These are phyloP conservation scores for Septoria petroselini DNA, from an alignment of 2,329 filamentous ascomycete genomes.

Conservation along the genomic window DNA sequence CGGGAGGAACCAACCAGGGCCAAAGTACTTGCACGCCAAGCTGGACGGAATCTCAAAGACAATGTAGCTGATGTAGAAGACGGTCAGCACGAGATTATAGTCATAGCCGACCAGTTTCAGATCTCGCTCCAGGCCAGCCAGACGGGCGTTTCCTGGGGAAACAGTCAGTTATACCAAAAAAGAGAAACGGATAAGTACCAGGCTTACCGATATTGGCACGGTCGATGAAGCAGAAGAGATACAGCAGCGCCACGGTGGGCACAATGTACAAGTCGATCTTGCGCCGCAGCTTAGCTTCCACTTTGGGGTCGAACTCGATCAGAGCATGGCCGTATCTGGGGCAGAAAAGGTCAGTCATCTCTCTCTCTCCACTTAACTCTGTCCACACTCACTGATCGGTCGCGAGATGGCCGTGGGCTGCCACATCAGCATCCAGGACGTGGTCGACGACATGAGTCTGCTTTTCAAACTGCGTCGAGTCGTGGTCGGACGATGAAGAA, in stretches of 20 bases:
- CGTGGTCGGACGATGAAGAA: conserved; percentile 9
- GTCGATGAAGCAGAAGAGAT: conserved; percentile 72
- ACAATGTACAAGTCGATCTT: conserved; percentile 67
- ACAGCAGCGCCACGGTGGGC: conserved; percentile 63
- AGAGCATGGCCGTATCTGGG: conserved; percentile 50
- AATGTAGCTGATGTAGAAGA: conserved; percentile 73
- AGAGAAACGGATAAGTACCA: not conserved
- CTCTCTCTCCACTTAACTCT: not conserved
- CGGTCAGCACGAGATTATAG: conserved; percentile 65
- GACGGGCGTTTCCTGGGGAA: conserved; percentile 63
- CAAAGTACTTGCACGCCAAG: conserved; percentile 66
- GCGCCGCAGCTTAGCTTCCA: conserved; percentile 56
- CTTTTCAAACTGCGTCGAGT: conserved; percentile 8
- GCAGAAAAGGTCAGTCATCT: not conserved
- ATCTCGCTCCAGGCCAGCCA: conserved; percentile 57
- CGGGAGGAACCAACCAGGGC: conserved; percentile 70
- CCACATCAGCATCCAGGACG: not conserved
- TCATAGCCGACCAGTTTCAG: conserved; percentile 56
- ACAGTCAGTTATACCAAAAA: not conserved
- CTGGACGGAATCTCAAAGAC: conserved; percentile 69
- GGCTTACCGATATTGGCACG: conserved; percentile 66
- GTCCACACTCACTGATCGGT: conserved; percentile 12
- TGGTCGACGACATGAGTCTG: not conserved
- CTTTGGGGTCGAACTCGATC: conserved; percentile 55
- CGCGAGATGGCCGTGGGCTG: conserved; percentile 10